Evolutionary conservation across 2,329 filamentous ascomycete species (phyloP).

Genomic region (Trichophyton simii): DNA sequence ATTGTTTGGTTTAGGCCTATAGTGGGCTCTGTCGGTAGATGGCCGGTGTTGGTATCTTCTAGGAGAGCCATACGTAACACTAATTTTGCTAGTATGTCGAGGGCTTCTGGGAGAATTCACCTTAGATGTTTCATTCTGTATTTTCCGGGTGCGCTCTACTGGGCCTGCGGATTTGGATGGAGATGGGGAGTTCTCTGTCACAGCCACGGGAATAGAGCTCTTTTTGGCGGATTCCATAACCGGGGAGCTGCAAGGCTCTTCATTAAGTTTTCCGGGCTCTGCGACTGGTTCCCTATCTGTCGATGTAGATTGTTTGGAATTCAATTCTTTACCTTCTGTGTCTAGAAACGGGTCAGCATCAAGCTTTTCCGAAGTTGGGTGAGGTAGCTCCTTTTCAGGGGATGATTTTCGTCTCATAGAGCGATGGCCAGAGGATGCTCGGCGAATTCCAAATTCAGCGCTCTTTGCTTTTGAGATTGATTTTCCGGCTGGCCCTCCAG

Average conservation of each 20-base stretch:
- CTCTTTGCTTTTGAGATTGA: slow-evolving; percentile 8
- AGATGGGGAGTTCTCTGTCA: neutral
- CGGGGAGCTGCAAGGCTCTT: neutral
- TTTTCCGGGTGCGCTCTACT: neutral
- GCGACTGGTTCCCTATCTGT: no score
- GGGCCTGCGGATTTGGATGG: neutral
- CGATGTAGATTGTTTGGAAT: neutral
- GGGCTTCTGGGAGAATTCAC: slow-evolving; percentile 3
- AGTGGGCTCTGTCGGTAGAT: slow-evolving; percentile 4
- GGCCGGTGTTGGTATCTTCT: slow-evolving; percentile 2
- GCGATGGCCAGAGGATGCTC: neutral
- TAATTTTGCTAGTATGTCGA: neutral
- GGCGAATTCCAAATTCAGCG: slow-evolving; percentile 7
- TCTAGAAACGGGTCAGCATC: neutral
- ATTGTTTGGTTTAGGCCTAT: slow-evolving; percentile 8
- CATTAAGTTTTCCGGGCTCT: neutral
- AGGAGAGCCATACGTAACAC: slow-evolving; percentile 7
- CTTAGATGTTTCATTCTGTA: neutral
- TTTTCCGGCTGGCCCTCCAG: neutral
- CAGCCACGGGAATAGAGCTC: neutral
- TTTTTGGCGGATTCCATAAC: neutral
- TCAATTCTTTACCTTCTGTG: neutral
- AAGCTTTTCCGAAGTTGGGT: neutral
- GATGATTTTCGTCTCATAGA: neutral
- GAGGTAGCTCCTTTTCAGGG: neutral